Base-by-base conservation (phyloP, 1,284 basidiomycete species). In the Bothia castanella region DNA sequence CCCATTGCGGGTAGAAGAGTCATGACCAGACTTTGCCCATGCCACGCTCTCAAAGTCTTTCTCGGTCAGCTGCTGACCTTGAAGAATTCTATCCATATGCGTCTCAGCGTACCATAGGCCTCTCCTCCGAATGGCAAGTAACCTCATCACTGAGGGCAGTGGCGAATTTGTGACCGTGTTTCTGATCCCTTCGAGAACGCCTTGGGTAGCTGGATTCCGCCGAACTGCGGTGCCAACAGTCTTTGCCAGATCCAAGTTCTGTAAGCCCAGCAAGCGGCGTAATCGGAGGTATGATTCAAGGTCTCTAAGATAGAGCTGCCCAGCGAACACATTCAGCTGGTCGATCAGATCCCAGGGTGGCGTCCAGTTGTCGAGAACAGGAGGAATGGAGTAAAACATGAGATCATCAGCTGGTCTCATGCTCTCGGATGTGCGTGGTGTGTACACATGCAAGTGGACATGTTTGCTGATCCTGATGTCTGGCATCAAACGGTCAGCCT, bases 371-470 rank as follows among this genome's bases (percentile, higher is more conserved):
- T 16, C 5, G 1, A 38, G 30, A 9, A 42, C 12, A 0, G 5
- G 64, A 38, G 72, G 71, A 20, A 74, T 58, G 21, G 37, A 57
- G 56, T 69, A 69, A 40, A 72, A 65, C 5, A 30, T 53, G 20
- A 74, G 68, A 49, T 74, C 64, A 31, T 76, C 73, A 42, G 42
- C 70, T 5, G 72, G 58, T 12, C 54, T 57, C 65, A 73, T 73
- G 3, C 52, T 54, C 29, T 66, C 52, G 5, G 58, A 63, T 12
- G 68, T 61, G 3, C 72, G 60, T 9, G 76, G 70, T 5, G 72
- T 55, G 51, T 76, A 78, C 2, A 72, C 20, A 47, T 77, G 75
- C 7, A 78, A 61, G 41, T 60, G 61, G 3, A 74, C 70, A 3
- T 29, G 32, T 8, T 55, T 51, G 54, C 66, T 71, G 17, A 38